Conservation (phyloP, 768 basidiomycete genomes). For the Pholiota conissans region DNA sequence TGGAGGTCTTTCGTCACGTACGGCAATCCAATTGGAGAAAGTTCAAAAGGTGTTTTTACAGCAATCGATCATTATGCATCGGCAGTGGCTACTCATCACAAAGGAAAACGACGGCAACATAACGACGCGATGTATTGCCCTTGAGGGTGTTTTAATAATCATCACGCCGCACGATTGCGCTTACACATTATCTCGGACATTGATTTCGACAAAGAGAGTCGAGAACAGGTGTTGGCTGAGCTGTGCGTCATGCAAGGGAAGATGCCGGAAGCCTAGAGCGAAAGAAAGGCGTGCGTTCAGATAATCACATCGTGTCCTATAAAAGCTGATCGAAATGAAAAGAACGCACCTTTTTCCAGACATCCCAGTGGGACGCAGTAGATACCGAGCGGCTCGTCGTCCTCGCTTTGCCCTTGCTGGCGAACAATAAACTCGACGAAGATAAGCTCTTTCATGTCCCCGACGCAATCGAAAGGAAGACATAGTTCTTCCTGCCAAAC, state of each 20-base stretch:
- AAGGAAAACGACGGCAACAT: neutral
- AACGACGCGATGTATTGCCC: neutral
- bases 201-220: conserved; percentile 81
- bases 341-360: conserved; percentile 62
- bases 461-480: conserved; percentile 77
- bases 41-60: neutral
- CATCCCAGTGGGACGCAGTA: conserved; percentile 78
- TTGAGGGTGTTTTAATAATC: neutral
- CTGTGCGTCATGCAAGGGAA: conserved; percentile 90
- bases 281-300: neutral
- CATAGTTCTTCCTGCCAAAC: conserved; percentile 76
- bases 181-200: conserved; percentile 34
- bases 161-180: neutral
- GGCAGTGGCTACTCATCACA: too few species aligned
- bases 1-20: neutral
- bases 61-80: neutral
- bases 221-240: conserved; percentile 91
- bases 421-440: conserved; percentile 84
- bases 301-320: neutral
- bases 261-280: conserved; percentile 74
- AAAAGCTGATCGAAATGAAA: neutral
- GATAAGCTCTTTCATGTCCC: conserved; percentile 77
- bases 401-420: conserved; percentile 54
- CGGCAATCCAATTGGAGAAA: neutral
- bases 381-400: conserved; percentile 70